A percentile compares a stretch with the other conserved stretches of the same genome.
Conservation (phyloP, 768 basidiomycete species). For the Boletellus ananas region DNA sequence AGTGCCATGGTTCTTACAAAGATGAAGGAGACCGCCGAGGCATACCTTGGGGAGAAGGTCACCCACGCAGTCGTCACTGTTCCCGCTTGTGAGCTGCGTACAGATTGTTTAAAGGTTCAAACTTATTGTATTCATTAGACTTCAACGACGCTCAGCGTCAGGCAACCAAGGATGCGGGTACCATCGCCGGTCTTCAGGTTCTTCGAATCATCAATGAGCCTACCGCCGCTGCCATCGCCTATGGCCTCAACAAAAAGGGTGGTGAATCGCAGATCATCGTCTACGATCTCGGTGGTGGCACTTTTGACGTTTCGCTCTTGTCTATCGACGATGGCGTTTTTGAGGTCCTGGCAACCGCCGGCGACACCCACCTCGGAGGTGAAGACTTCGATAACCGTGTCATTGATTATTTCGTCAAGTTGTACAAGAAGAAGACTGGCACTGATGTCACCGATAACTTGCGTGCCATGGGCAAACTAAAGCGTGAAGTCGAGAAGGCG, state of each 20-base stretch:
- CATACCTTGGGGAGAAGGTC: constrained; percentile 93
- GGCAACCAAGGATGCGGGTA: constrained; percentile 97
- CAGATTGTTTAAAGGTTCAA: background rate
- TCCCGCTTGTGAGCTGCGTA: constrained; percentile 71
- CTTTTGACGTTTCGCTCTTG: constrained; percentile 96
- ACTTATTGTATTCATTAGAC: constrained; percentile 51
- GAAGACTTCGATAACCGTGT: constrained; percentile 96
- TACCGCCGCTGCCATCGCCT: constrained; percentile 95
- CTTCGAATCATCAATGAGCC: constrained; percentile 99
- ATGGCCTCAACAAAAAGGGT: constrained; percentile 95
- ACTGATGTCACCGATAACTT: constrained; percentile 78
- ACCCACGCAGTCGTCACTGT: constrained; percentile 98
- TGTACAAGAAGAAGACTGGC: constrained; percentile 90
- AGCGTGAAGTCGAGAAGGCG: constrained; percentile 91
- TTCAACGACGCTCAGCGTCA: constrained; percentile 99
- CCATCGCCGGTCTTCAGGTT: constrained; percentile 90
- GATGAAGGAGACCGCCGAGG: constrained; percentile 99
- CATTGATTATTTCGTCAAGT: constrained; percentile 85
- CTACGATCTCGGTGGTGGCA: constrained; percentile 98
- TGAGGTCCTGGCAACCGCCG: constrained; percentile 86
- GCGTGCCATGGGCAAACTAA: constrained; percentile 85
- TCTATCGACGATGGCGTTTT: constrained; percentile 93
- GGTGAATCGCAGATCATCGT: constrained; percentile 95
- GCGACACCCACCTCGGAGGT: constrained; percentile 93
- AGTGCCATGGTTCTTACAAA: constrained; percentile 93